phyloP scores from a whole-genome alignment of 495 filamentous ascomycete species.

The Penicillium simplicissimum region DNA sequence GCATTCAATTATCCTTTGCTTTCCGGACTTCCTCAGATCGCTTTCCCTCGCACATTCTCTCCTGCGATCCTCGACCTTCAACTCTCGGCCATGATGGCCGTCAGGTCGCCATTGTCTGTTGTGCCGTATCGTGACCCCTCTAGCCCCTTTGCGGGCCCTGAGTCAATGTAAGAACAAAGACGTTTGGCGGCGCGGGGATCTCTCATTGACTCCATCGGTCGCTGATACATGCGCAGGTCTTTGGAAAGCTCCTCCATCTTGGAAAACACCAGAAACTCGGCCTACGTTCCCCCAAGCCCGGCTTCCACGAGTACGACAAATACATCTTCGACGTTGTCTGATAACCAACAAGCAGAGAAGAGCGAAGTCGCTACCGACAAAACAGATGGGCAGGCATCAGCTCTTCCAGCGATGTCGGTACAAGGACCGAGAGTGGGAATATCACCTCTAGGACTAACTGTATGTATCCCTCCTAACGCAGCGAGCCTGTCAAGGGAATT shows the following conservation, averaged over 20 bases:
- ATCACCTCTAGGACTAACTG: slow-evolving; percentile 33
- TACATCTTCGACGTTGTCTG: background rate
- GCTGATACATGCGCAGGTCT: slow-evolving; percentile 15
- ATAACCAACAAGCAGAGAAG: background rate
- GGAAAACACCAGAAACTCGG: slow-evolving; percentile 5
- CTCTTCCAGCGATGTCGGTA: slow-evolving; percentile 7
- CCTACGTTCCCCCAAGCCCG: background rate
- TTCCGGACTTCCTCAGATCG: background rate
- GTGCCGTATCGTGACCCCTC: slow-evolving; percentile 21
- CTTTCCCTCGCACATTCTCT: background rate
- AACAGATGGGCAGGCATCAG: background rate
- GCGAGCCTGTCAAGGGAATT: background rate
- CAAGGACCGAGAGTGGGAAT: slow-evolving; percentile 1
- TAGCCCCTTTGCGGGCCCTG: slow-evolving; percentile 20
- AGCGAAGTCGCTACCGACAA: background rate
- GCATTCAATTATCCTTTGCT: background rate
- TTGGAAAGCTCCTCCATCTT: slow-evolving; percentile 9
- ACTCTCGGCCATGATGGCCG: slow-evolving; percentile 30
- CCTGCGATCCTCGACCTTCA: background rate
- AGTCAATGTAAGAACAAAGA: slow-evolving; percentile 22
- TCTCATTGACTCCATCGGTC: background rate
- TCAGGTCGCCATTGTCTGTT: slow-evolving; percentile 39
- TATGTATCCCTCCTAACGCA: slow-evolving; percentile 21
- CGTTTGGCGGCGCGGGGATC: too few species aligned
- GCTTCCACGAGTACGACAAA: background rate